Base-by-base conservation (phyloP, 306 rosid species). In the Ormosia emarginata region DNA sequence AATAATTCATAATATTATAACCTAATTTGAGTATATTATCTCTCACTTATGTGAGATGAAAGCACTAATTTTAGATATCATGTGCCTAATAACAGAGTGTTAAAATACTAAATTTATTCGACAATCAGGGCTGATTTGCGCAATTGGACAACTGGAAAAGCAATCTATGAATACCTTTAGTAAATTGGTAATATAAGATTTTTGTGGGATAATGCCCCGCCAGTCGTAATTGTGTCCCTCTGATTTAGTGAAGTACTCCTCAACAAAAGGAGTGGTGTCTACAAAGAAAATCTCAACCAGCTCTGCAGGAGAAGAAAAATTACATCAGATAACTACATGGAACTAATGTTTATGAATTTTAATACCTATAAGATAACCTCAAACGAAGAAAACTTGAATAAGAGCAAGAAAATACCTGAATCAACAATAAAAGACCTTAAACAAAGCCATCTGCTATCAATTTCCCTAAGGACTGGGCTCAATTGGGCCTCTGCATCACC, bases 231-330 rank as follows among this genome's bases (percentile, higher is more conserved):
- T 67, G 71, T 89, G 89, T 71, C 63, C 70, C 3, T 34, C 57
- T 63, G 90, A 14, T 29, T 76, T 52, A 62, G 71, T 40, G 71
- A 82, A 86, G 67, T 89, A 89, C 13, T 81, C 86, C 3, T 82
- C 14, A 83, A 86, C 84, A 79, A 89, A 89, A 53, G 92, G 92
- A 55, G 86, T 86, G 11, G 92, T 89, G 84, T 89, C 92, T 5
- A 89, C 87, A 67, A 89, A 89, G 85, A 89, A 82, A 79, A 89
- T 79, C 71, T 89, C 87, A 67, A 56, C 87, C 52, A 86, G 58
- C 30, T 85, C 92, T 89, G 81, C 37, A 77, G 13, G 14, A 66
- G 37, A 67, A 75, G 34, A 36, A 3, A 4, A 37, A 7, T 29
- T 2, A 33, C 10, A 78, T 79, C 6, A 78, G 50, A 64, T 46